Evolutionary conservation across 2,329 filamentous ascomycete species (phyloP), one percentile per base, ranked within the genome.

Genomic region (Xylaria sp.): DNA sequence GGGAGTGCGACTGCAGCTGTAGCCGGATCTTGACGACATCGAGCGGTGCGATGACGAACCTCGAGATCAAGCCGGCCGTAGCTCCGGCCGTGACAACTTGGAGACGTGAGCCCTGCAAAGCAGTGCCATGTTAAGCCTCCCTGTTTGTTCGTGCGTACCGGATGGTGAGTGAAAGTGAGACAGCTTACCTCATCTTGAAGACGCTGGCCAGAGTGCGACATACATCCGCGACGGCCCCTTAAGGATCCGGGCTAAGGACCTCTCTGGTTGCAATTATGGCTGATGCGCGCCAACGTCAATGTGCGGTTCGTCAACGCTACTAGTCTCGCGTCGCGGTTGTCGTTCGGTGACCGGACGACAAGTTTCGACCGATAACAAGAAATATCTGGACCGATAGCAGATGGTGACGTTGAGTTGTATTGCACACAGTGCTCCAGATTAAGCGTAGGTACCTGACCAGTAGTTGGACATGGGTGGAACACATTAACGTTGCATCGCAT

Each of bases 1-100:
- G 88, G 58, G 93, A 94, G 82, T 97, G 92, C 53, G 92, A 89
- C 81, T 98, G 96, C 20, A 99, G 89, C 80, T 99, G 96, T 54
- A 98, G 90, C 56, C 96, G 93, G 82, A 99, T 99, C 85, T 99
- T 98, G 82, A 98, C 90, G 71, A 99, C 96, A 81, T 99, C 96
- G 73, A 99, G 92, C 62, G 96, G 96, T 20, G 96, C 93, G 78
- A 98, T 91, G 77, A 96, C 89, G 84, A 99, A 98, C 79, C 94
- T 91, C 63, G 96, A 96, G 72, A 98, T 89, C 73, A 98, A 87
- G 67, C 96, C 96, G 72, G 96, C 93, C 73, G 84, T 84, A 57
- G 84, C 86, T 64, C 87, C 87, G 49, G 87, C 87, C 54, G 82
- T 78, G 59, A 88, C 82, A 69, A 88, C 86, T 77, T 89, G 87